A percentile compares a stretch with the other conserved stretches of the same genome.
Conservation (phyloP, 441 rosid species). For the Monsonia emarginata region DNA sequence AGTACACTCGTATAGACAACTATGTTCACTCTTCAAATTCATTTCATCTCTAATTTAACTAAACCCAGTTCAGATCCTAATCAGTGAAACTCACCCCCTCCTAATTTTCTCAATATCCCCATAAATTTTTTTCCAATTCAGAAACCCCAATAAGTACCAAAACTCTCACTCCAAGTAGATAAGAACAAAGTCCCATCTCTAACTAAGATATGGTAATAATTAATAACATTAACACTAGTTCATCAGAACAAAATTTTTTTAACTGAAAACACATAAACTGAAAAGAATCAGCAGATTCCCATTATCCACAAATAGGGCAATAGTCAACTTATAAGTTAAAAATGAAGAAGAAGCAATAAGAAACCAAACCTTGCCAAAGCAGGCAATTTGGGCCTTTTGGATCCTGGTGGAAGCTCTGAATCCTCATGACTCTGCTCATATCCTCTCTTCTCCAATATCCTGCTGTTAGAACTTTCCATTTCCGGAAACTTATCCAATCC, state of each 20-base stretch:
- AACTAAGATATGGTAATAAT: background rate
- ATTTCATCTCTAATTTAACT: background rate
- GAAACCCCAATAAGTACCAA: background rate
- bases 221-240: background rate
- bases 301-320: slow-evolving; percentile 4
- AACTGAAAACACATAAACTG: background rate
- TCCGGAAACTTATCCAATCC: slow-evolving; percentile 20
- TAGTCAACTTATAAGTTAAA: no score
- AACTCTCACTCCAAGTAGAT: slow-evolving; percentile 2
- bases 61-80: slow-evolving; percentile 11
- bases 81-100: background rate
- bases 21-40: background rate
- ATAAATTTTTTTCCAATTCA: background rate
- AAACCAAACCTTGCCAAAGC: slow-evolving; percentile 70
- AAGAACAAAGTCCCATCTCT: background rate
- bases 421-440: slow-evolving; percentile 51
- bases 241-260: background rate
- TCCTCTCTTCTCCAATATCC: slow-evolving; percentile 38
- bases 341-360: background rate
- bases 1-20: background rate
- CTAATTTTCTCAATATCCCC: background rate
- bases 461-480: slow-evolving; percentile 64
- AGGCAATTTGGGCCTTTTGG: slow-evolving; percentile 68
- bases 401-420: slow-evolving; percentile 32
- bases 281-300: background rate